Evolutionary conservation across 305 asterid genomes (phyloP).

Genomic region (Fraxinus xanthoxyloides): DNA sequence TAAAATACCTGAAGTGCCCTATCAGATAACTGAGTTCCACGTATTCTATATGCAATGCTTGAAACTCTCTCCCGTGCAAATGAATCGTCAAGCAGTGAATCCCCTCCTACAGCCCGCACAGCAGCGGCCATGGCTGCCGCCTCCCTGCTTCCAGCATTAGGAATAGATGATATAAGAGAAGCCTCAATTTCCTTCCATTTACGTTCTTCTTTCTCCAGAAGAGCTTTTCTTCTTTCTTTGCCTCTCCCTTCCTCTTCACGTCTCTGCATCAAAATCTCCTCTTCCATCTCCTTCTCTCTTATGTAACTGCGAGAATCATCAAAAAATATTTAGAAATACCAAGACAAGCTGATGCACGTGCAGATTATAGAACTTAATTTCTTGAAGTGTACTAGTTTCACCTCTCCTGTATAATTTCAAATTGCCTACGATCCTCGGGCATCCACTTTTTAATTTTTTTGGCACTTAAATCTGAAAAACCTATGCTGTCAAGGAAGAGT

Average conservation of each 20-base stretch:
- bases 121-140: conserved; percentile 99
- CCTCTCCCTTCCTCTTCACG: conserved; percentile 99
- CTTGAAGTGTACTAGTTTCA: conserved; percentile 20
- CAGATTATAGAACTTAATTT: background rate
- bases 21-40: conserved; percentile 90
- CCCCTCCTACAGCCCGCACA: conserved; percentile 99
- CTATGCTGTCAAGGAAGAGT: conserved; percentile 97
- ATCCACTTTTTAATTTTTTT: conserved; percentile 95
- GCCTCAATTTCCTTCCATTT: conserved; percentile 99
- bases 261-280: conserved; percentile 96
- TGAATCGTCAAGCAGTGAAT: conserved; percentile 93
- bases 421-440: conserved; percentile 98
- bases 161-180: conserved; percentile 86
- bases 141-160: conserved; percentile 99
- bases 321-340: conserved; percentile 25
- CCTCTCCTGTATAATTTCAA: conserved; percentile 99
- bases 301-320: conserved; percentile 60
- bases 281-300: conserved; percentile 99
- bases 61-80: conserved; percentile 98
- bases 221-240: conserved; percentile 96
- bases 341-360: conserved; percentile 15
- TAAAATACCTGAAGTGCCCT: conserved; percentile 82
- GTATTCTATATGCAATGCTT: conserved; percentile 90
- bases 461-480: conserved; percentile 96
- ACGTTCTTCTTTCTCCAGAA: conserved; percentile 96